These are phyloP conservation scores for Phlyctochytrium arcticum DNA, from an alignment of 192 early-diverging fungal genomes.

Conservation along the genomic window DNA sequence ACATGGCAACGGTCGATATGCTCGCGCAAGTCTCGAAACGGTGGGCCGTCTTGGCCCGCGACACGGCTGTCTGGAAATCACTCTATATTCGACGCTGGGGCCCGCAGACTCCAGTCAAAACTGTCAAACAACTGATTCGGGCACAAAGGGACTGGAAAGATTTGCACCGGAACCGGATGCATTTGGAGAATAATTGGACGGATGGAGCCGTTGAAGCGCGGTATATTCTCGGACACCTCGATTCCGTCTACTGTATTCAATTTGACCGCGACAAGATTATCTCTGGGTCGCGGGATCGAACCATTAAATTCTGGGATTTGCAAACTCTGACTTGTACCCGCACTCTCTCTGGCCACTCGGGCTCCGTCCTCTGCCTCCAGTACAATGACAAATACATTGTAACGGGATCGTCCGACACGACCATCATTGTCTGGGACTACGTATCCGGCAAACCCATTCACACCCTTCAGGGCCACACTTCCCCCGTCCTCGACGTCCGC, in stretches of 20 bases:
- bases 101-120: neutral
- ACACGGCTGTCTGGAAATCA: constrained; percentile 41
- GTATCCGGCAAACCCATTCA: constrained; percentile 35
- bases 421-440: constrained; percentile 57
- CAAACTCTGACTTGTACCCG: constrained; percentile 14
- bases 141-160: constrained; percentile 26
- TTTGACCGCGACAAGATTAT: constrained; percentile 39
- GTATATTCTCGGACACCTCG: constrained; percentile 42
- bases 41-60: constrained; percentile 33
- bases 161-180: constrained; percentile 34
- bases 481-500: constrained; percentile 82
- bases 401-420: constrained; percentile 47
- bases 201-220: constrained; percentile 23
- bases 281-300: constrained; percentile 45
- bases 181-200: constrained; percentile 43
- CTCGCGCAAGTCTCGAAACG: constrained; percentile 28
- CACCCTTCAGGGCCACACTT: constrained; percentile 68
- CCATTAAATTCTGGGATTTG: constrained; percentile 46
- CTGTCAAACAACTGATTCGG: neutral
- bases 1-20: constrained; percentile 5
- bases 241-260: constrained; percentile 59
- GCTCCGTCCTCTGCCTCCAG: constrained; percentile 55
- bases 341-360: constrained; percentile 39
- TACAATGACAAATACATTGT: constrained; percentile 46
- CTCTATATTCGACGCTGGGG: constrained; percentile 30